phyloP scores from a whole-genome alignment of 2,329 filamentous ascomycete genomes.

The Tolypocladium ovalisporum region DNA sequence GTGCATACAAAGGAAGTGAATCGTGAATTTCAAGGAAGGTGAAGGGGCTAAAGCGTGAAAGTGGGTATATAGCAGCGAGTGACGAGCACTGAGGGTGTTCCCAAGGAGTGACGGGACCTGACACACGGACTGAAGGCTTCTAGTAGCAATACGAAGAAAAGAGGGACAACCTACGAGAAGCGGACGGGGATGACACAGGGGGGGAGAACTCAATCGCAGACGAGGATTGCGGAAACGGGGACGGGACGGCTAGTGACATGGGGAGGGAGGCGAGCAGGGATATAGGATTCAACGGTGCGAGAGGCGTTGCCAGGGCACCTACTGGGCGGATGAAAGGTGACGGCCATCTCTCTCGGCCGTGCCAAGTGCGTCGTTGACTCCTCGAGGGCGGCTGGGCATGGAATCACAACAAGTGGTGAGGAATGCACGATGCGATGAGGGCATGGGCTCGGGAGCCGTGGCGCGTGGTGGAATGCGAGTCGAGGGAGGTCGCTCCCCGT shows the following conservation, averaged over 20 bases:
- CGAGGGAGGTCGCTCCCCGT: neutral
- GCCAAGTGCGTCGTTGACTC: neutral
- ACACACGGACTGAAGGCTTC: neutral
- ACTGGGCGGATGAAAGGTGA: neutral
- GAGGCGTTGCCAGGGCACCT: neutral
- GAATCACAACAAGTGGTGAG: neutral
- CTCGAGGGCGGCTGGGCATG: neutral
- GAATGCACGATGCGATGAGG: neutral
- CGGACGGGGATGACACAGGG: neutral
- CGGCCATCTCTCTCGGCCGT: neutral
- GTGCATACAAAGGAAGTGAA: neutral
- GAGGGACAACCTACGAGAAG: neutral
- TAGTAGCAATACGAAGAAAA: neutral
- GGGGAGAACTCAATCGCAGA: neutral
- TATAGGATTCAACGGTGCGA: neutral
- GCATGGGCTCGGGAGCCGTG: neutral
- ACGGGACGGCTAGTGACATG: neutral
- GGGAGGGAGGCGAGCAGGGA: neutral
- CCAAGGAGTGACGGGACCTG: neutral
- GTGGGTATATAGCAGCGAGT: neutral
- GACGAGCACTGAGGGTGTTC: neutral
- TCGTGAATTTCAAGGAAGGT: neutral
- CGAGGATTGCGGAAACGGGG: neutral
- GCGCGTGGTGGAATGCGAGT: neutral
- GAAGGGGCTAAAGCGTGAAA: neutral